Base-by-base conservation (phyloP, 768 basidiomycete species). In the Kwoniella botswanensis region DNA sequence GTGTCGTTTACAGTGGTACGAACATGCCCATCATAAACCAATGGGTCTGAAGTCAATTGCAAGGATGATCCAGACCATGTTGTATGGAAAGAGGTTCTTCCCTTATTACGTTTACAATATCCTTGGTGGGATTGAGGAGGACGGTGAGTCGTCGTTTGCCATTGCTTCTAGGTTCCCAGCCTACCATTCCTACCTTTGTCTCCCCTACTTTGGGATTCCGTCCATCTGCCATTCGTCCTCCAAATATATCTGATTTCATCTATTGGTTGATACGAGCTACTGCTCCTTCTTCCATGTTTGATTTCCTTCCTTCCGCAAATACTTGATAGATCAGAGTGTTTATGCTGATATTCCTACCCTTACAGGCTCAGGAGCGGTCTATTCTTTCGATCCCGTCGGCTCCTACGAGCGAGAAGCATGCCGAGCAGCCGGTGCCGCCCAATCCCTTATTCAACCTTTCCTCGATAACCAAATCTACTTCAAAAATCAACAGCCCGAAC, bases 401-500 rank as follows among this genome's bases (percentile, higher is more conserved):
- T 94, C 93, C 59, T 99, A 99, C 84, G 95, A 98, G 85, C 92
- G 97, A 71, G 94, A 97, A 85, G 89, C 92, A 42, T 98, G 95
- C 86, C 91, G 97, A 72, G 95, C 95, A 50, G 94, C 95, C 59
- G 97, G 97, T 61, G 92, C 95, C 17, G 96, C 95, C n/a, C 92
- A 93, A 82, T 88, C 90, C 59, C 88, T 99, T 24, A 89, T 99
- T 7, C 97, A 99, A 80, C 97, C 97, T 1, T 97, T 99, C 89
- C 86, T 99, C 77, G 97, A 99, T 85, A 98, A 97, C 84, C 95
- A 98, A 89, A 96, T 98, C 80, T 96, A 97, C 88, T 96, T 94
- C 87, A 94, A 93, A 88, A 99, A 99, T 84, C 95, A 98, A 84
- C 87, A 85, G 44, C 87, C 92, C 62, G 90, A 89, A 63, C 87